Conservation (phyloP, 495 filamentous ascomycete genomes). For the Mytilinidion resinicola region DNA sequence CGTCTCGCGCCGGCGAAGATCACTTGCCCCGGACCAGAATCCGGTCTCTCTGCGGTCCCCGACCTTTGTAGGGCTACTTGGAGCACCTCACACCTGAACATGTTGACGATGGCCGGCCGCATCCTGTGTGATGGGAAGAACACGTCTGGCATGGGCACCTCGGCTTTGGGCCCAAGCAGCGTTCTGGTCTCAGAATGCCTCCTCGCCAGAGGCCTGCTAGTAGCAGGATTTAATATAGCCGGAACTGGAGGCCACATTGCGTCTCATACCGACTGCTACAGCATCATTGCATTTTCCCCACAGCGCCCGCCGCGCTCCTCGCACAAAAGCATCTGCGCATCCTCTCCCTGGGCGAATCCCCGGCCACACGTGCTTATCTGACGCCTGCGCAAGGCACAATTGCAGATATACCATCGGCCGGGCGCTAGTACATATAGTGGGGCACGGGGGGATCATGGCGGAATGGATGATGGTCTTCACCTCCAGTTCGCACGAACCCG, state of each 20-base stretch:
- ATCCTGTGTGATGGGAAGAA: too few relatives aligned
- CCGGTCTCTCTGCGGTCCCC: too few relatives aligned
- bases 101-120: too few relatives aligned
- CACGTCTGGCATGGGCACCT: too few relatives aligned
- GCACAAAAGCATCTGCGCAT: conserved; percentile 5
- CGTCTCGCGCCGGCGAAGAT: too few relatives aligned
- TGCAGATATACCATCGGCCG: conserved; percentile 12
- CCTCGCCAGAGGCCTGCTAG: background rate
- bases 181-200: background rate
- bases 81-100: too few relatives aligned
- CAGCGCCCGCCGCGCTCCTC: conserved; percentile 10
- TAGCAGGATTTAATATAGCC: background rate
- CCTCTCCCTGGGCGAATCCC: conserved; percentile 18
- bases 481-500: conserved; percentile 7
- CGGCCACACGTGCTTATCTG: conserved; percentile 26
- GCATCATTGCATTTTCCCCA: background rate
- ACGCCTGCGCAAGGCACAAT: conserved; percentile 25
- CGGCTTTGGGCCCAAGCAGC: too few relatives aligned
- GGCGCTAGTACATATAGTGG: conserved; percentile 28
- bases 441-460: conserved; percentile 25
- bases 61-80: too few relatives aligned
- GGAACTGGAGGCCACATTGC: background rate
- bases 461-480: conserved; percentile 28
- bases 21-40: too few relatives aligned
- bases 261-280: background rate